Conservation (phyloP, 352 stramenopile species). For the Phytophthora hybrid region DNA sequence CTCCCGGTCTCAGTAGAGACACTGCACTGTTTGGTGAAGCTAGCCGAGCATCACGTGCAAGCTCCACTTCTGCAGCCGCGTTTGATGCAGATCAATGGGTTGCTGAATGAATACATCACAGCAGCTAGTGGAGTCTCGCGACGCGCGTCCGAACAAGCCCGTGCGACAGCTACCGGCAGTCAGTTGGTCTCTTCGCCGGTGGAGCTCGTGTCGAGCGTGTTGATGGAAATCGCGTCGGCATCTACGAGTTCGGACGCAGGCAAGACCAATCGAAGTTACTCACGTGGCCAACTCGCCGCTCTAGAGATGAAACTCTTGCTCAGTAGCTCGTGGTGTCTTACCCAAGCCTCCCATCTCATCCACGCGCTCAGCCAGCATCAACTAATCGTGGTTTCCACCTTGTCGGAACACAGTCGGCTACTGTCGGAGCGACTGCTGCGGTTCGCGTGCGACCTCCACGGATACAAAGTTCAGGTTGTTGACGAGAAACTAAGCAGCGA, state of each 20-base stretch:
- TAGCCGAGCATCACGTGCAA: slow-evolving; percentile 30
- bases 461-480: slow-evolving; percentile 43
- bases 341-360: slow-evolving; percentile 45
- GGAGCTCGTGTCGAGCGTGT: slow-evolving; percentile 24
- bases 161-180: neutral
- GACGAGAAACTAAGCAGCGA: neutral
- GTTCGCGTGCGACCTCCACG: slow-evolving; percentile 51
- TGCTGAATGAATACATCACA: slow-evolving; percentile 37
- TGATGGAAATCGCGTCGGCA: slow-evolving; percentile 33
- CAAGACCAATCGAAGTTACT: slow-evolving; percentile 17
- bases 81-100: slow-evolving; percentile 25
- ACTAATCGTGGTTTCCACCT: slow-evolving; percentile 40
- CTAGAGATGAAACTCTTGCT: slow-evolving; percentile 40
- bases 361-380: slow-evolving; percentile 45
- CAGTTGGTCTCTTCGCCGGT: slow-evolving; percentile 6
- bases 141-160: slow-evolving; percentile 26
- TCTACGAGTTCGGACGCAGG: slow-evolving; percentile 7
- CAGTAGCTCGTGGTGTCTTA: slow-evolving; percentile 45
- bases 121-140: slow-evolving; percentile 25
- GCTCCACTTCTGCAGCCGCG: slow-evolving; percentile 37
- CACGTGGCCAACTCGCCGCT: slow-evolving; percentile 8
- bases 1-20: slow-evolving; percentile 40
- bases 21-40: slow-evolving; percentile 55
- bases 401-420: slow-evolving; percentile 1
- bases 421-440: slow-evolving; percentile 38